Percentiles rank a stretch among this genome's conserved stretches.
Evolutionary conservation across 1,284 basidiomycete genomes (phyloP).

Genomic region (Papiliotrema flavescens): DNA sequence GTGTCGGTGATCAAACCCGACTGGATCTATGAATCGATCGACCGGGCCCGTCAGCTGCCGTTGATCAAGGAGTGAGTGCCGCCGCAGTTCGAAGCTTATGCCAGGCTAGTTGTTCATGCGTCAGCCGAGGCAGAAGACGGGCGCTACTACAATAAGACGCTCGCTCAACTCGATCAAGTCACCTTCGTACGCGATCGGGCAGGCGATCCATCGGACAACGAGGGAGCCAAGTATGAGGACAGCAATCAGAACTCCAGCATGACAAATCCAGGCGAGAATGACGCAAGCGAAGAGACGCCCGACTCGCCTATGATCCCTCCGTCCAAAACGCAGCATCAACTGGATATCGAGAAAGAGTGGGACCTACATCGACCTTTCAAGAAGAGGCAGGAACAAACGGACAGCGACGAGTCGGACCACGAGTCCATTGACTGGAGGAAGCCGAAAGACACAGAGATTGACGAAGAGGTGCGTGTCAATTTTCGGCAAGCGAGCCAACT

Average conservation of each 20-base stretch:
- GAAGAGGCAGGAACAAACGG: neutral
- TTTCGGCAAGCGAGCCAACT: too few species aligned
- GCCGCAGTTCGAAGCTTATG: neutral
- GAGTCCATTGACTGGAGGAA: neutral
- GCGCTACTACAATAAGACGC: slow-evolving; percentile 33
- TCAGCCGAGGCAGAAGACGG: slow-evolving; percentile 34
- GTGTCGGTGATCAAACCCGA: slow-evolving; percentile 70
- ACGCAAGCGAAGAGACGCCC: slow-evolving; percentile 31
- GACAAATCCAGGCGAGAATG: slow-evolving; percentile 28
- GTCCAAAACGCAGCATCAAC: slow-evolving; percentile 3
- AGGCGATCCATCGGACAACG: slow-evolving; percentile 9
- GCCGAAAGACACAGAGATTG: neutral
- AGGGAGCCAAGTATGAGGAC: slow-evolving; percentile 29
- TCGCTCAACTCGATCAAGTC: slow-evolving; percentile 32
- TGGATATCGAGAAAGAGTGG: slow-evolving; percentile 26
- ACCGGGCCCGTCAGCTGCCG: slow-evolving; percentile 56
- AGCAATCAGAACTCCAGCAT: neutral
- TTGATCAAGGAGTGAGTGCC: slow-evolving; percentile 61
- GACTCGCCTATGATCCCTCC: slow-evolving; percentile 14
- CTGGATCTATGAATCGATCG: slow-evolving; percentile 78
- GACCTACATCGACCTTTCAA: slow-evolving; percentile 4
- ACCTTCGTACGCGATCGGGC: slow-evolving; percentile 26
- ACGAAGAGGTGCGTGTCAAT: neutral
- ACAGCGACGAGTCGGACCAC: slow-evolving; percentile 1
- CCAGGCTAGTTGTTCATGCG: slow-evolving; percentile 43